These are phyloP conservation scores for Scedosporium dehoogii DNA, from an alignment of 2,329 filamentous ascomycete genomes.

Conservation along the genomic window DNA sequence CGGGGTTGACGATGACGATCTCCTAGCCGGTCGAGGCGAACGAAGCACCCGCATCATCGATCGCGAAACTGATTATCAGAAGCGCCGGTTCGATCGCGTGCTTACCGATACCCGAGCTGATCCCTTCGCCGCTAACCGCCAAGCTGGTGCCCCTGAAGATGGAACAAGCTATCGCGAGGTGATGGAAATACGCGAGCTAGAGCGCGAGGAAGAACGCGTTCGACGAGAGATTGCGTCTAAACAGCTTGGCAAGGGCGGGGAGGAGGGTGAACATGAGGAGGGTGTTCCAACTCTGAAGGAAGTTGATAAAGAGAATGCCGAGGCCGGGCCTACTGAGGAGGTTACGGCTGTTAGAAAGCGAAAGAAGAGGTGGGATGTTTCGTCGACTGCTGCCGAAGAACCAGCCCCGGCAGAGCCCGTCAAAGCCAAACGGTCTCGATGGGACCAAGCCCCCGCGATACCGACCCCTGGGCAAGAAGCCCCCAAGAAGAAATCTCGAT, in stretches of 20 bases:
- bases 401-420: conserved; percentile 39
- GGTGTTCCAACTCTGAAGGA: conserved; percentile 58
- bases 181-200: conserved; percentile 83
- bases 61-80: conserved; percentile 95
- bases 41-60: conserved; percentile 85
- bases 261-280: conserved; percentile 27
- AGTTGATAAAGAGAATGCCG: conserved; percentile 62
- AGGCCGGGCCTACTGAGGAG: conserved; percentile 57
- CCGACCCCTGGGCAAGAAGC: conserved; percentile 44
- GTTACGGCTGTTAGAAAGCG: conserved; percentile 61
- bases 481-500: conserved; percentile 70
- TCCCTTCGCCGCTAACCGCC: conserved; percentile 68
- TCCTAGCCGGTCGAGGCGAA: conserved; percentile 71
- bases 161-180: conserved; percentile 79
- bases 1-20: conserved; percentile 86
- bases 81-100: conserved; percentile 80
- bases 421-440: conserved; percentile 70
- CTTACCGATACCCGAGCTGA: conserved; percentile 81
- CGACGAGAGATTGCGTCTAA: conserved; percentile 70
- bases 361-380: conserved; percentile 91
- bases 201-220: conserved; percentile 87
- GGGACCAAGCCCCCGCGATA: conserved; percentile 70
- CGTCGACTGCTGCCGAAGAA: conserved; percentile 44
- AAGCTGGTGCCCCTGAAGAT: conserved; percentile 56
- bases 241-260: conserved; percentile 46